These are phyloP conservation scores for Marchantia polymorpha DNA, from an alignment of 225 moss, liverwort and hornwort species.

Conservation along the genomic window DNA sequence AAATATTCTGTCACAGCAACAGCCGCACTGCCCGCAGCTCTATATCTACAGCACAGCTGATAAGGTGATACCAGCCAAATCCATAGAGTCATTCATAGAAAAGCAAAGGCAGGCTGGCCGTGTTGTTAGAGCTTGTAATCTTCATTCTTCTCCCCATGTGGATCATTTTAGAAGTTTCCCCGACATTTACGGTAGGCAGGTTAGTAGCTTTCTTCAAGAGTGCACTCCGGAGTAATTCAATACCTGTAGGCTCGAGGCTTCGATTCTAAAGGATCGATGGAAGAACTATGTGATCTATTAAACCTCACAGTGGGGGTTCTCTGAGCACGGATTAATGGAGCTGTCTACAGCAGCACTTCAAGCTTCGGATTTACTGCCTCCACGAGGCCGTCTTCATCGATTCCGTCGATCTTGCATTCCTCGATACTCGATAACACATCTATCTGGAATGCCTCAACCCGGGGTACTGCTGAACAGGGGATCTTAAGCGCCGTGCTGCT, in stretches of 20 bases:
- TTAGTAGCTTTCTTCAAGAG: constrained; percentile 76
- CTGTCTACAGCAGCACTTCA: not conserved
- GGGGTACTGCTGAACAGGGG: not conserved
- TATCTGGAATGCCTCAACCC: not conserved
- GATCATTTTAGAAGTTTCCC: constrained; percentile 96
- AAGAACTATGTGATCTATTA: not conserved
- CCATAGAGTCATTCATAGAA: constrained; percentile 91
- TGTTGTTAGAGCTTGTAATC: constrained; percentile 73
- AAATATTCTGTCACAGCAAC: constrained; percentile 68
- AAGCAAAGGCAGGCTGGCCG: constrained; percentile 76
- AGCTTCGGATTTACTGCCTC: not conserved
- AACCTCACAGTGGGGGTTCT: not conserved
- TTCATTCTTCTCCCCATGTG: constrained; percentile 91
- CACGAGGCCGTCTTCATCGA: not conserved
- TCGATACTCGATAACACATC: no score
- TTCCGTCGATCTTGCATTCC: not conserved
- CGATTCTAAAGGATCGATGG: not conserved
- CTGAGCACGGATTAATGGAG: not conserved
- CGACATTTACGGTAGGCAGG: constrained; percentile 82
- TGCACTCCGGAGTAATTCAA: constrained; percentile 22
- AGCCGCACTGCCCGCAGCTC: constrained; percentile 88
- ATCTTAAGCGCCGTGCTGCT: not conserved
- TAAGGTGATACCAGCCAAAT: constrained; percentile 73
- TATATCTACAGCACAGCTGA: constrained; percentile 98
- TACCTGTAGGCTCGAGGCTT: not conserved